Evolutionary conservation across 192 early-diverging fungal genomes (phyloP).

Genomic region (Coemansia sp.): DNA sequence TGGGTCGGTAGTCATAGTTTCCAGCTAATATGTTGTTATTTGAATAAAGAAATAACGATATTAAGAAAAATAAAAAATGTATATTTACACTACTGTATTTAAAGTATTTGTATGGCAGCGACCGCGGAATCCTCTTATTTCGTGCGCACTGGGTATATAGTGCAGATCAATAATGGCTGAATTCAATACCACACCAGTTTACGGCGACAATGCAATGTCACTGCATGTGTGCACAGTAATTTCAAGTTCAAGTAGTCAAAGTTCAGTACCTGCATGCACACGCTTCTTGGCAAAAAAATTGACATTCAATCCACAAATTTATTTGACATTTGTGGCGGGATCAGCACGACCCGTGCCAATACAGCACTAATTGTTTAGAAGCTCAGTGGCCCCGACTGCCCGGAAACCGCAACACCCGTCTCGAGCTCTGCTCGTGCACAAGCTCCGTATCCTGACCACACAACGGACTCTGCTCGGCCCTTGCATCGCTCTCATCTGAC

Average conservation of each 20-base stretch:
- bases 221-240: not conserved
- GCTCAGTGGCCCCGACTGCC: not conserved
- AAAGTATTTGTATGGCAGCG: too few species aligned
- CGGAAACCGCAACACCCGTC: slow-evolving; percentile 9
- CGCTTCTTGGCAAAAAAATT: too few species aligned
- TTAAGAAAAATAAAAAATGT: not conserved
- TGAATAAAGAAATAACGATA: not conserved
- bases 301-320: not conserved
- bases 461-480: slow-evolving; percentile 18
- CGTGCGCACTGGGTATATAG: too few species aligned
- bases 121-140: too few species aligned
- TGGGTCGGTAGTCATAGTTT: not conserved
- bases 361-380: too few species aligned
- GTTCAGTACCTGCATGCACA: too few species aligned
- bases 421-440: slow-evolving; percentile 2
- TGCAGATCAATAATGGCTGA: not conserved
- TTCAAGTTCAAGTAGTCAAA: not conserved
- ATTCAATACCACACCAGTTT: not conserved
- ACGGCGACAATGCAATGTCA: not conserved
- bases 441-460: not conserved
- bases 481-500: slow-evolving; percentile 29
- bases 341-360: too few species aligned
- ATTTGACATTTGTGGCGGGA: not conserved
- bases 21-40: not conserved
- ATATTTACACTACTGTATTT: too few species aligned